Conservation (phyloP, 257 asterid genomes). For the Cinchona pubescens region DNA sequence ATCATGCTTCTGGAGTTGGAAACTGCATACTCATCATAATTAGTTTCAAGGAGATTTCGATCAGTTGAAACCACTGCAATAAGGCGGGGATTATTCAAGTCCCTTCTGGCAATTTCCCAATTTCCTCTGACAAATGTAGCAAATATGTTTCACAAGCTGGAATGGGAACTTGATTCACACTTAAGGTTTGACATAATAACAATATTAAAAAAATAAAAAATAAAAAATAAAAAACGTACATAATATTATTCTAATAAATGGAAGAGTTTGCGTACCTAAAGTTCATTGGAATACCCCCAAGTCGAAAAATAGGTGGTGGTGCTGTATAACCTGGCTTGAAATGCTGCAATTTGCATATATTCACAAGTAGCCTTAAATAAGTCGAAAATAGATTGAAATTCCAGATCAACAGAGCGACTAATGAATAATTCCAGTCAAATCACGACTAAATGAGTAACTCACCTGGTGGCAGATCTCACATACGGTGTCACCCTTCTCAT, state of each 20-base stretch:
- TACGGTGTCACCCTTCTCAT: conserved; percentile 92
- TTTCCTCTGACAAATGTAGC: conserved; percentile 60
- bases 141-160: conserved; percentile 10
- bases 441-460: conserved; percentile 6
- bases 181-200: neutral
- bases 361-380: neutral
- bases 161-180: neutral
- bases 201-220: too few species aligned
- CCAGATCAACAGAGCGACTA: neutral
- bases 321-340: conserved; percentile 92
- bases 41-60: conserved; percentile 45
- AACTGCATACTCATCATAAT: conserved; percentile 54
- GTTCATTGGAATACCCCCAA: conserved; percentile 76
- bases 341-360: conserved; percentile 44
- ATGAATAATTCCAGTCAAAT: neutral
- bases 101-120: conserved; percentile 86
- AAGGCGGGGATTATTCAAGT: conserved; percentile 62
- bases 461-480: conserved; percentile 99
- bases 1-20: conserved; percentile 68
- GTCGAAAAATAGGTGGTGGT: conserved; percentile 81
- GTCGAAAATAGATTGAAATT: neutral
- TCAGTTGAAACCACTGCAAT: conserved; percentile 79
- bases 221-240: too few species aligned
- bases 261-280: conserved; percentile 48
- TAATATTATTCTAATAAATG: neutral